Evolutionary conservation across 2,329 filamentous ascomycete species (phyloP).

Genomic region (Elsinoe batatas): DNA sequence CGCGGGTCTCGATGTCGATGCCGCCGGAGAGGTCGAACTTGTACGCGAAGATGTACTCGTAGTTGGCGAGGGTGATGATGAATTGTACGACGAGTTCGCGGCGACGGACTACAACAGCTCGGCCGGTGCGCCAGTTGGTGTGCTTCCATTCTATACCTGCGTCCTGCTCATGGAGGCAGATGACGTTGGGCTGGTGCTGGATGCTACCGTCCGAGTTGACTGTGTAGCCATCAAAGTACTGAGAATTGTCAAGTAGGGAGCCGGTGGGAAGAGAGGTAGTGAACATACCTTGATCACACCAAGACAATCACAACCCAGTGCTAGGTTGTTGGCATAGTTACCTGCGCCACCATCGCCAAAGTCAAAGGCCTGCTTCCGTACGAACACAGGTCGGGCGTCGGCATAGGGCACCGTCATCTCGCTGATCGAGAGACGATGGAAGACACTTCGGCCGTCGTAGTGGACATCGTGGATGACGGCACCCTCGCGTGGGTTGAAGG

Average conservation of each 20-base stretch:
- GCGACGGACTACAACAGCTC: constrained; percentile 51
- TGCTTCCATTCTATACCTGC: constrained; percentile 62
- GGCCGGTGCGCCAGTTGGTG: constrained; percentile 55
- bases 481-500: constrained; percentile 61
- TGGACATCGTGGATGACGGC: constrained; percentile 59
- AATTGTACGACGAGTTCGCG: constrained; percentile 57
- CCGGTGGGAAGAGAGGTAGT: neutral
- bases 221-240: constrained; percentile 49
- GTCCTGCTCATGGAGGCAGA: constrained; percentile 62
- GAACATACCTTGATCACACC: constrained; percentile 33
- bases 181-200: constrained; percentile 45
- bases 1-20: constrained; percentile 51
- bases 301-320: constrained; percentile 58
- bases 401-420: constrained; percentile 47
- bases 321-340: constrained; percentile 55
- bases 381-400: constrained; percentile 49
- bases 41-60: constrained; percentile 59
- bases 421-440: constrained; percentile 57
- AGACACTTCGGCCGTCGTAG: constrained; percentile 55
- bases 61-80: constrained; percentile 60
- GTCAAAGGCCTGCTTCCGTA: constrained; percentile 61
- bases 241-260: neutral
- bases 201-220: constrained; percentile 45
- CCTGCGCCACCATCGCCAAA: constrained; percentile 59
- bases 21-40: constrained; percentile 55